Percentiles rank a stretch among this genome's conserved stretches.
These are phyloP conservation scores for Russula vinacea DNA, from an alignment of 768 basidiomycete species.

Conservation along the genomic window DNA sequence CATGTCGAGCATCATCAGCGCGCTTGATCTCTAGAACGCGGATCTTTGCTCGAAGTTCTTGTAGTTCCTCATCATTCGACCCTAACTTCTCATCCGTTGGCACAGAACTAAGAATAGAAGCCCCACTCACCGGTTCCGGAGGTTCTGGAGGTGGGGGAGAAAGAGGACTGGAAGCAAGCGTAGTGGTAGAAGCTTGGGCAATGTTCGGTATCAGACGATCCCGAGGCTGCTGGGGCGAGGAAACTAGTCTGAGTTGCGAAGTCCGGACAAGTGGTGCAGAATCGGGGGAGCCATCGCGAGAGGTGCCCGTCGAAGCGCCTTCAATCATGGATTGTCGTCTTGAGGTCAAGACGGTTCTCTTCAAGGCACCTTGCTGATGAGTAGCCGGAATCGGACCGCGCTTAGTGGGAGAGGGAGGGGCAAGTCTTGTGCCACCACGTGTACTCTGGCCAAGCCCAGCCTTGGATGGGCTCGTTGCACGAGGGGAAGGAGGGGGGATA, in stretches of 20 bases:
- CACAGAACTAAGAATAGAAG: background rate
- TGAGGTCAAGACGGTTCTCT: slow-evolving; percentile 36
- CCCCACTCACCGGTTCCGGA: background rate
- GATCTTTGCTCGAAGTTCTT: slow-evolving; percentile 80
- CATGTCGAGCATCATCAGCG: slow-evolving; percentile 77
- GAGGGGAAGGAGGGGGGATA: slow-evolving; percentile 26
- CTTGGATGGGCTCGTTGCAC: slow-evolving; percentile 23
- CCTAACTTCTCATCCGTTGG: slow-evolving; percentile 4
- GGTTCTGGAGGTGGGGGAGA: slow-evolving; percentile 21
- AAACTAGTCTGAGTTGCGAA: slow-evolving; percentile 38
- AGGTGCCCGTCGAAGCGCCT: slow-evolving; percentile 35
- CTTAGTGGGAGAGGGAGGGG: slow-evolving; percentile 55
- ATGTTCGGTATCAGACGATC: slow-evolving; percentile 17
- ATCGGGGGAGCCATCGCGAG: slow-evolving; percentile 35
- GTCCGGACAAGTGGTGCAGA: slow-evolving; percentile 29
- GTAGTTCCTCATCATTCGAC: slow-evolving; percentile 55
- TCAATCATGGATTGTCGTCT: slow-evolving; percentile 43
- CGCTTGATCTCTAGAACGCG: slow-evolving; percentile 85
- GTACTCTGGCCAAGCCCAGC: slow-evolving; percentile 23
- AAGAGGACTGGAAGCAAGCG: background rate
- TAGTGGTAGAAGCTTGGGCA: slow-evolving; percentile 26
- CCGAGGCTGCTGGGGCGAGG: slow-evolving; percentile 34
- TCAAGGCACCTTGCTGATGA: slow-evolving; percentile 17
- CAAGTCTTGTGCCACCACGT: slow-evolving; percentile 17
- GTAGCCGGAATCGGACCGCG: slow-evolving; percentile 36